These are phyloP conservation scores for Gossypium sturtianum DNA, from an alignment of 345 rosid genomes.

Conservation along the genomic window DNA sequence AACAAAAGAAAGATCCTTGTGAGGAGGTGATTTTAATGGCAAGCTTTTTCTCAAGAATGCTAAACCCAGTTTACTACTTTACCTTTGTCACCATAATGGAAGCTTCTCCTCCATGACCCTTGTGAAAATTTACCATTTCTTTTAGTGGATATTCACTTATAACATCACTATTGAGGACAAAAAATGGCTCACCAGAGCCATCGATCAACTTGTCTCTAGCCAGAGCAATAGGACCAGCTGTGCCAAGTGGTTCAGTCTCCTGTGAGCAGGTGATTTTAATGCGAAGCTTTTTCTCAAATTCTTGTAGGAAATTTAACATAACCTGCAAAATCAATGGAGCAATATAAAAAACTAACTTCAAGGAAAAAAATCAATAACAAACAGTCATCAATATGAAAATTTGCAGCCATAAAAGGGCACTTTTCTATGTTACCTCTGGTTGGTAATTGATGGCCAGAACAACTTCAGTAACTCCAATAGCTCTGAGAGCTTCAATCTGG, in stretches of 20 bases:
- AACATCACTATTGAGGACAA: constrained; percentile 81
- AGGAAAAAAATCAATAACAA: not conserved
- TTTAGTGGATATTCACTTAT: constrained; percentile 69
- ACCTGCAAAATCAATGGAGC: constrained; percentile 28
- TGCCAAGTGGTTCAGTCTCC: constrained; percentile 84
- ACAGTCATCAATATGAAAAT: not conserved
- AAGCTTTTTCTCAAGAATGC: not conserved
- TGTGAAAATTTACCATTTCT: constrained; percentile 66
- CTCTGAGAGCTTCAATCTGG: constrained; percentile 79
- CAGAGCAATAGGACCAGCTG: constrained; percentile 78
- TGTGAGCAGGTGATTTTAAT: constrained; percentile 75
- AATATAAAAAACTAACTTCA: not conserved
- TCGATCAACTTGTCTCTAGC: constrained; percentile 66
- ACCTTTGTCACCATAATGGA: constrained; percentile 89
- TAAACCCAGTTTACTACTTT: constrained; percentile 27
- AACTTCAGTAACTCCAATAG: constrained; percentile 69
- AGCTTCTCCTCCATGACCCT: constrained; percentile 68
- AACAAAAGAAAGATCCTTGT: not conserved
- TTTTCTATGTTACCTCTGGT: constrained; percentile 44
- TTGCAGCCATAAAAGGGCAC: not conserved
- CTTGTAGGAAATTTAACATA: constrained; percentile 69
- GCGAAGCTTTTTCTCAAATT: constrained; percentile 63
- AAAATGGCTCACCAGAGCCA: constrained; percentile 65
- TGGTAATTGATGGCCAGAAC: constrained; percentile 79
- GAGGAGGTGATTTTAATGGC: too few relatives aligned